phyloP scores from a whole-genome alignment of 306 rosid genomes.

The Ziziphus jujuba region DNA sequence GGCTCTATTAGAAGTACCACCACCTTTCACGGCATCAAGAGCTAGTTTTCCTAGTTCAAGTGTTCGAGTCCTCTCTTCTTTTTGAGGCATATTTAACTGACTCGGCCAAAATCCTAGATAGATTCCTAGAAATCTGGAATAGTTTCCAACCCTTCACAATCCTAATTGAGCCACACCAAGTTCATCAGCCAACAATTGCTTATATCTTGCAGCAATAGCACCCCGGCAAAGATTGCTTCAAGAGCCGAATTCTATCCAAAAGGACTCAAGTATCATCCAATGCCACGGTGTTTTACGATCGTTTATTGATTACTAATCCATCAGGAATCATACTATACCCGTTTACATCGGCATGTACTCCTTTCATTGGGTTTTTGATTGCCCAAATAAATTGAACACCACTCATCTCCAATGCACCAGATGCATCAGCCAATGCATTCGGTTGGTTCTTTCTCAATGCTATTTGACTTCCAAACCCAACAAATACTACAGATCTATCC shows the following conservation, averaged over 20 bases:
- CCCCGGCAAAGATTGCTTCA: constrained; percentile 38
- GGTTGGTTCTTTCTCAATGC: constrained; percentile 25
- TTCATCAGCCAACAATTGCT: constrained; percentile 31
- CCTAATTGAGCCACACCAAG: constrained; percentile 32
- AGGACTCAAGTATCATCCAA: constrained; percentile 45
- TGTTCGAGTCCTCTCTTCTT: neutral
- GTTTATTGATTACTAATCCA: constrained; percentile 40
- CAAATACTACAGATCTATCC: constrained; percentile 35
- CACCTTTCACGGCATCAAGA: neutral
- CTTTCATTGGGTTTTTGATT: constrained; percentile 15
- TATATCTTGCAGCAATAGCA: constrained; percentile 41
- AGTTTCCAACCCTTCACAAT: constrained; percentile 28
- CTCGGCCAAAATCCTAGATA: constrained; percentile 33
- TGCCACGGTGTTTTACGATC: constrained; percentile 35
- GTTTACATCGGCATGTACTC: neutral
- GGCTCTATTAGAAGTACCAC: neutral
- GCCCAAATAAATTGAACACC: constrained; percentile 53
- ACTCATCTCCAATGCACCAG: too few species aligned
- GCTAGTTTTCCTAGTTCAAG: neutral
- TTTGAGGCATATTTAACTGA: constrained; percentile 9
- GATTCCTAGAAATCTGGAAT: constrained; percentile 29
- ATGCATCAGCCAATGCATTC: constrained; percentile 24
- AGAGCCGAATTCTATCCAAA: constrained; percentile 60
- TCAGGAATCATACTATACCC: neutral
- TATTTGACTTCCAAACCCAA: constrained; percentile 48